Evolutionary conservation across 2,329 filamentous ascomycete species (phyloP), one percentile per base, ranked within the genome.

Genomic region (Ceratocystis albifundus): DNA sequence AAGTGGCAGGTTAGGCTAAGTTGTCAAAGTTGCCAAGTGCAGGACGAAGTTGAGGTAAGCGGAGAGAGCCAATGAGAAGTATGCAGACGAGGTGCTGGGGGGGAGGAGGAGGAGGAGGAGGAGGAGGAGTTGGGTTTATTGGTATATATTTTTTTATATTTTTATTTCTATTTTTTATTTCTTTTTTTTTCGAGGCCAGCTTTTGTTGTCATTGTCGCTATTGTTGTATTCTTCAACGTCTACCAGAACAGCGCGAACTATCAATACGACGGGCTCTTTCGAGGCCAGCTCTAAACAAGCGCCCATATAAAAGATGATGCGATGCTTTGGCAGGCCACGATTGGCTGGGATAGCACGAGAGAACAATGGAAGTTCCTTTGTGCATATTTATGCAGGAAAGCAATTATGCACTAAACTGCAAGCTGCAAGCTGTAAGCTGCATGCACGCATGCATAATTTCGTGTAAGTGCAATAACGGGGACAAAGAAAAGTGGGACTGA

Each of bases 401-500:
- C 8, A 41, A 4, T 15, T 41, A 41, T 41, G 10, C 10, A 41
- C 10, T 4, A 41, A 41, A 41, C 10, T 41, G 36, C 8, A 41
- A 50, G 2, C 8, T 25, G 7, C 32, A 50, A n/a, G n/a, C n/a
- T n/a, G n/a, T n/a, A n/a, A 50, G 3, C 7, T 22, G n/a, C 32
- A 50, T 22, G n/a, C 28, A 28, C 5, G 17, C 8, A 8, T 50
- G 20, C 48, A 50, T 50, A 50, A 50, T 2, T 50, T 41, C 7
- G 48, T 50, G 48, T 50, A 50, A 50, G 48, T 25, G 48, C 46
- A 48, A 48, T n/a, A n/a, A n/a, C n/a, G n/a, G n/a, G n/a, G n/a
- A n/a, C n/a, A n/a, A n/a, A n/a, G n/a, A n/a, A n/a, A n/a, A n/a
- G n/a, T n/a, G n/a, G n/a, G n/a, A n/a, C n/a, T n/a, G n/a, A n/a